Evolutionary conservation across 805 yeast genomes (phyloP), one percentile per base, ranked within the genome.

Genomic region (Ogataea thermomethanolica): DNA sequence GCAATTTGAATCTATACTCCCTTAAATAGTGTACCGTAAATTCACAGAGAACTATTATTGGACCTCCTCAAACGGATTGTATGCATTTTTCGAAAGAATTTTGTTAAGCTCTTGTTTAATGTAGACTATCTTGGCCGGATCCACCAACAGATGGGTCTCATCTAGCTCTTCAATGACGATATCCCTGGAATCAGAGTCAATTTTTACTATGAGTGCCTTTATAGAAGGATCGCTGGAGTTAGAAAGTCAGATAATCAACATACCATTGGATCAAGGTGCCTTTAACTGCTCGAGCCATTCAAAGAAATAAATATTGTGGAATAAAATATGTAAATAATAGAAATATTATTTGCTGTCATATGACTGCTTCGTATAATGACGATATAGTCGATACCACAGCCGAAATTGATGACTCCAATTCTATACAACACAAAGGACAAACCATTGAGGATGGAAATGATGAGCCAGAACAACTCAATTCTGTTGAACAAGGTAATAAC

Each of bases 101-200:
- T 78, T 65, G 56, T 85, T 87, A 49, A 91, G 71, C 59, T 91
- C 95, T 37, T 64, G 68, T 51, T 89, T 91, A 35, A 91, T 81
- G 55, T 70, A 79, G 17, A 78, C 81, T 2, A 91, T 85, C 63
- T 81, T 84, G 27, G 77, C 74, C 24, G 82, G 83, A 50, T 86
- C 91, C 22, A 91, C 83, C 45, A 93, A 68, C 13, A 91, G 63
- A 61, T 93, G 98, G 1, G 93, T 86, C 33, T 90, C 97, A 58
- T 93, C 98, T 29, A 91, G 71, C 53, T 93, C 98, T 62, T 83
- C 79, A n/a, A 60, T 63, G 12, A 63, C 59, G 2, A 93, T 81
- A 50, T 89, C 95, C 43, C 86, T 83, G 26, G 72, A 65, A 21
- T 78, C 76, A 0, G 87, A 67, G 61, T 93, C 98, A 30, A 91